A percentile compares a stretch with the other conserved stretches of the same genome.
These are phyloP conservation scores for Russula vinacea DNA, from an alignment of 768 basidiomycete genomes.

Conservation along the genomic window DNA sequence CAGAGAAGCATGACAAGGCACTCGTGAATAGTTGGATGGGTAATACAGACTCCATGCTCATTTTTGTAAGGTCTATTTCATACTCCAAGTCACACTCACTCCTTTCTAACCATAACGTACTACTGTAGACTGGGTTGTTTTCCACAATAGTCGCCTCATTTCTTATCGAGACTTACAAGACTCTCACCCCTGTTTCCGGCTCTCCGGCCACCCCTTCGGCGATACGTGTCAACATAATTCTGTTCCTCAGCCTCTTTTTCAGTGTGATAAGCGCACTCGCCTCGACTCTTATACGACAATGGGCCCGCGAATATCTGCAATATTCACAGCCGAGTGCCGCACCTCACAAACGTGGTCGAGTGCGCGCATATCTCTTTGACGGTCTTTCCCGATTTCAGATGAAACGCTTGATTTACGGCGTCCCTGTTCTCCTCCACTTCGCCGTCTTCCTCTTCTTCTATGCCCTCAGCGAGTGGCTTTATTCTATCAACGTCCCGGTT, in stretches of 20 bases:
- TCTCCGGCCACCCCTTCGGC: background rate
- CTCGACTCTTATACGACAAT: slow-evolving; percentile 23
- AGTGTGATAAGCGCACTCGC: slow-evolving; percentile 17
- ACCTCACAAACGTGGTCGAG: slow-evolving; percentile 13
- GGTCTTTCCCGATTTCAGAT: slow-evolving; percentile 10
- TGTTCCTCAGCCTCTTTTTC: slow-evolving; percentile 24
- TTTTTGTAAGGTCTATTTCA: slow-evolving; percentile 18
- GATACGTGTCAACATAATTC: slow-evolving; percentile 16
- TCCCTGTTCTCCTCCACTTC: slow-evolving; percentile 16
- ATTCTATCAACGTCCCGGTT: background rate
- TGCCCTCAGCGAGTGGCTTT: slow-evolving; percentile 10
- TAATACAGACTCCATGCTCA: slow-evolving; percentile 24
- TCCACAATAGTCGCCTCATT: background rate
- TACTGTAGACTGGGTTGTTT: slow-evolving; percentile 2
- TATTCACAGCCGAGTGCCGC: slow-evolving; percentile 2
- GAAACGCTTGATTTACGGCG: background rate
- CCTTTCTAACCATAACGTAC: background rate
- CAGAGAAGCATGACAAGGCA: slow-evolving; percentile 18
- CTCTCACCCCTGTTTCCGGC: slow-evolving; percentile 9
- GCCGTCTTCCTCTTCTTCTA: slow-evolving; percentile 21
- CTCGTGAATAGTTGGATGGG: slow-evolving; percentile 21
- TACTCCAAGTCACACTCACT: no score
- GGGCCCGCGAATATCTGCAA: slow-evolving; percentile 15
- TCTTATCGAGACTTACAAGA: slow-evolving; percentile 24
- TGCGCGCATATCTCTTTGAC: slow-evolving; percentile 6